These are phyloP conservation scores for Metschnikowia kofuensis DNA, from an alignment of 805 yeast genomes.

Conservation along the genomic window DNA sequence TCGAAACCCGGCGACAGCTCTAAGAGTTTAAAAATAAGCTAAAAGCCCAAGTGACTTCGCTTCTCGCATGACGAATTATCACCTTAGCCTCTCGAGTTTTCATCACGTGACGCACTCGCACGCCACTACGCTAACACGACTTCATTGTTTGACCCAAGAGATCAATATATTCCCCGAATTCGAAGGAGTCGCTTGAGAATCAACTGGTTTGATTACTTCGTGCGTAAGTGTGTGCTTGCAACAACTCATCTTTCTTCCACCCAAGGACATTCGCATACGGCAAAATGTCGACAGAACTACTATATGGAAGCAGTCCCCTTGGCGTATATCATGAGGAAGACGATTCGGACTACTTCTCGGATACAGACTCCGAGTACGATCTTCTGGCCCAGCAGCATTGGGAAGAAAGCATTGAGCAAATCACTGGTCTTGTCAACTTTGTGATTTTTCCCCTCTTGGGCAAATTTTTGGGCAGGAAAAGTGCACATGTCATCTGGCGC, in stretches of 20 bases:
- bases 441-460: constrained; percentile 67
- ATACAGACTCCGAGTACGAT: constrained; percentile 19
- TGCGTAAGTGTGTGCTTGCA: not conserved
- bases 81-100: too few species aligned
- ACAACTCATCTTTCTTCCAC: not conserved
- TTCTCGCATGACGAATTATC: too few species aligned
- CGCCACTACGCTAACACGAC: too few species aligned
- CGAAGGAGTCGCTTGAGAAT: too few species aligned
- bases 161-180: too few species aligned
- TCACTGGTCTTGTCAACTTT: constrained; percentile 54
- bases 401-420: constrained; percentile 65
- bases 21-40: too few species aligned
- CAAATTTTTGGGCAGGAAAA: constrained; percentile 60
- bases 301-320: constrained; percentile 1
- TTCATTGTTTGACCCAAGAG: too few species aligned
- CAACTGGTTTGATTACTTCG: too few species aligned
- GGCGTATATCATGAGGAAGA: constrained; percentile 1
- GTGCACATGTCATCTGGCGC: constrained; percentile 34
- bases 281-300: constrained; percentile 5
- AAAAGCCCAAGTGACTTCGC: too few species aligned
- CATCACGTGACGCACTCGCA: too few species aligned
- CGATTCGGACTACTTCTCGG: constrained; percentile 13
- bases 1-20: too few species aligned
- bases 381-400: constrained; percentile 65
- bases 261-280: too few species aligned